Conservation (phyloP, 495 filamentous ascomycete genomes). For the Podospora comata region DNA sequence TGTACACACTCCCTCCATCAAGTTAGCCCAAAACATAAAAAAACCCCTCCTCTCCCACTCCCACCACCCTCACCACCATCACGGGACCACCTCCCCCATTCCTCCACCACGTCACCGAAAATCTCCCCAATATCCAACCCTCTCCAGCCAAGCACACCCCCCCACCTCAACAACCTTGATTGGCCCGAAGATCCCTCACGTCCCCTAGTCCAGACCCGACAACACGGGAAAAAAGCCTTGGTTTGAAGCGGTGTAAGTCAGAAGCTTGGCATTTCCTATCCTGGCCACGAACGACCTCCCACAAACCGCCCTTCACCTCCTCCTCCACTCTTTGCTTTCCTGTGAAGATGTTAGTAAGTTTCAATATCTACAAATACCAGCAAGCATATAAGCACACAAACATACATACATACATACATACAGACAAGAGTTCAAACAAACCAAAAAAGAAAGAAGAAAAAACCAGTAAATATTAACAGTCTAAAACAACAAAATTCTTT, state of each 20-base stretch:
- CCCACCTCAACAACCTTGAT: neutral
- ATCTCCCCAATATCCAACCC: neutral
- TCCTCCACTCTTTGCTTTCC: neutral
- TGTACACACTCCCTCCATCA: neutral
- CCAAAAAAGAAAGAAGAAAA: neutral
- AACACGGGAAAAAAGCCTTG: neutral
- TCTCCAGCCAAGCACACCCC: neutral
- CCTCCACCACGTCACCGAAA: neutral
- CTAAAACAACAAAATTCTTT: neutral
- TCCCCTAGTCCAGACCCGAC: neutral
- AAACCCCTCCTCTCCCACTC: neutral
- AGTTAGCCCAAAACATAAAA: neutral
- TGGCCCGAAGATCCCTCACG: neutral
- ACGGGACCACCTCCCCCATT: neutral
- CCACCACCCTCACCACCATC: neutral
- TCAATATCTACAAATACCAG: neutral
- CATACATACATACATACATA: neutral
- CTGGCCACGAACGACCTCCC: neutral
- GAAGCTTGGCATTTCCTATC: neutral
- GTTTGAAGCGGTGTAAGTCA: neutral
- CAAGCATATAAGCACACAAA: neutral
- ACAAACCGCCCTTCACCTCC: neutral
- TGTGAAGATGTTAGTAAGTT: neutral
- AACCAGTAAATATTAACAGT: slow-evolving; percentile 1
- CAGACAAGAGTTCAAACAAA: neutral